Percentiles rank a stretch among this genome's conserved stretches.
Evolutionary conservation across 495 filamentous ascomycete species (phyloP).

Genomic region (Pseudomonodictys pantanalensis): DNA sequence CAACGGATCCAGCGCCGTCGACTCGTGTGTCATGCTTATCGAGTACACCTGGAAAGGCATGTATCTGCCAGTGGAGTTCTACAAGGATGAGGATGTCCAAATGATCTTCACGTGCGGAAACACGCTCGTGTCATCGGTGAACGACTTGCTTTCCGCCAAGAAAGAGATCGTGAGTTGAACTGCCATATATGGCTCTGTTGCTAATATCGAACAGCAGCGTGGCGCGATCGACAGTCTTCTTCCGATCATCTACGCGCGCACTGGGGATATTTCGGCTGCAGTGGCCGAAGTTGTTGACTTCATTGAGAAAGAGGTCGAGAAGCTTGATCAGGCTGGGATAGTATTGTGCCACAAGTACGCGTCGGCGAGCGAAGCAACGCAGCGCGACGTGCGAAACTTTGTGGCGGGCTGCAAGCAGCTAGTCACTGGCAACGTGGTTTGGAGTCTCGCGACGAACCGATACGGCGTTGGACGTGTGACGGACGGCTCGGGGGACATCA

Average conservation of each 20-base stretch:
- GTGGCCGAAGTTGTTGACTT: neutral
- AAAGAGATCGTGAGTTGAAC: no score
- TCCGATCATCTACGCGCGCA: neutral
- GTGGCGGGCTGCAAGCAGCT: conserved; percentile 4
- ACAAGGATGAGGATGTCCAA: conserved; percentile 50
- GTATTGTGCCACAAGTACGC: neutral
- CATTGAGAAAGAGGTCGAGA: neutral
- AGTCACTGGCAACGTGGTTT: neutral
- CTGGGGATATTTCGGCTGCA: neutral
- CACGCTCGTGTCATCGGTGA: neutral
- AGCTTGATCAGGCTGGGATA: neutral
- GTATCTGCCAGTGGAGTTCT: conserved; percentile 43
- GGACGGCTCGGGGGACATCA: no score
- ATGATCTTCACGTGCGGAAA: conserved; percentile 48
- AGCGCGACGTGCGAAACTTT: neutral
- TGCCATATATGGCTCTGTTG: no score
- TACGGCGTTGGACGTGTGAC: conserved; percentile 10
- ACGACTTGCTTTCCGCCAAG: conserved; percentile 48
- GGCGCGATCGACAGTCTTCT: conserved; percentile 4
- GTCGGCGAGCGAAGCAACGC: neutral
- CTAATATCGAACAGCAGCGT: no score
- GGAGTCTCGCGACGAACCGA: conserved; percentile 16
- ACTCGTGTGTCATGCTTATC: neutral
- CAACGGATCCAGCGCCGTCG: neutral
- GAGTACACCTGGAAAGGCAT: conserved; percentile 3